Conservation (phyloP, 352 stramenopile genomes). For the Phytophthora citricola region DNA sequence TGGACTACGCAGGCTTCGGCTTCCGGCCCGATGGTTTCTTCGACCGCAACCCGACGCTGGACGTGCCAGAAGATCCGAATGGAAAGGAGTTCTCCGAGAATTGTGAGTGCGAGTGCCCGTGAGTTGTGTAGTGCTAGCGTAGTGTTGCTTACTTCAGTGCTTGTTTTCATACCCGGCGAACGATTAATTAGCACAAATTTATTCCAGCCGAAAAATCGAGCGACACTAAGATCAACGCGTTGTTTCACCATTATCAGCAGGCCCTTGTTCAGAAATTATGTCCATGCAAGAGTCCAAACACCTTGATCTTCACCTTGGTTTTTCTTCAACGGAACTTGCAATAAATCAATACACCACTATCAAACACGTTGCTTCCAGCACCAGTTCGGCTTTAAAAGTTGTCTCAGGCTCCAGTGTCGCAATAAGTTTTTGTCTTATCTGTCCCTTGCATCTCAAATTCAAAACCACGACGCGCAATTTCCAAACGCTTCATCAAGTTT, state of each 20-base stretch:
- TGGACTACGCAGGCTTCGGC: conserved; percentile 71
- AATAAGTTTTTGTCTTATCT: conserved; percentile 25
- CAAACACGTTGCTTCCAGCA: neutral
- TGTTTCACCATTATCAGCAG: conserved; percentile 14
- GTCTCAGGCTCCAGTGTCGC: conserved; percentile 16
- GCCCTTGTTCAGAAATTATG: conserved; percentile 45
- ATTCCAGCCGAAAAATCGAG: neutral
- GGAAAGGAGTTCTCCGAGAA: conserved; percentile 44
- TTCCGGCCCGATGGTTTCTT: conserved; percentile 78
- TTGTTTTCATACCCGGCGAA: conserved; percentile 17
- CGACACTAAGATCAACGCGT: neutral
- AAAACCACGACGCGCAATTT: neutral
- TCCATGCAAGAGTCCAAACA: conserved; percentile 11
- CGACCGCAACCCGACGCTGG: conserved; percentile 61
- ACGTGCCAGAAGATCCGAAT: conserved; percentile 54
- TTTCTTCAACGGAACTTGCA: conserved; percentile 23
- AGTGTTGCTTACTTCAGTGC: neutral
- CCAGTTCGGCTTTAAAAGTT: too few species aligned
- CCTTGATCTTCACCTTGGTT: neutral
- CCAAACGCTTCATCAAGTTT: conserved; percentile 19
- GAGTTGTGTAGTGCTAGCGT: neutral
- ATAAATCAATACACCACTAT: conserved; percentile 24
- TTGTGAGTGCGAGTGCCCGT: conserved; percentile 26
- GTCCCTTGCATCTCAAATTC: conserved; percentile 35
- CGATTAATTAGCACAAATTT: conserved; percentile 3